Evolutionary conservation across 2,329 filamentous ascomycete species (phyloP), one percentile per base, ranked within the genome.

Genomic region (Trichoderma sp.): DNA sequence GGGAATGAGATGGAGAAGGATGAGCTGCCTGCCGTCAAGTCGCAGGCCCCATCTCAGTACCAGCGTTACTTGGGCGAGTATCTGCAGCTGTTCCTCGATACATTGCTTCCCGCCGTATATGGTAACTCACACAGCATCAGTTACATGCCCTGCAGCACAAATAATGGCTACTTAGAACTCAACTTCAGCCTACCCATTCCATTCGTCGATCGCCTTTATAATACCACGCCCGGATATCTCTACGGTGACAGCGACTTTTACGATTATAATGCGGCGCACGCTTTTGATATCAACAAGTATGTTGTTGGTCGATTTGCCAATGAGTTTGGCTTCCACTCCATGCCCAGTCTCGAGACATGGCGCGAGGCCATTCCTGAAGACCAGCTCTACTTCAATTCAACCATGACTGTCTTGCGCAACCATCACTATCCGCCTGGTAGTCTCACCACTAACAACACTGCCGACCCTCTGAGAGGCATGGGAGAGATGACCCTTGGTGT

Each of bases 1-100:
- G 59, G 59, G 13, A 63, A 63, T 15, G 59, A 63, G 37, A 63
- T 63, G 59, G 59, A 63, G 59, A 63, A 63, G 17, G 59, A 63
- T 63, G 59, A 63, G 17, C 42, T 63, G 22, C 59, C 59, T 37
- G 59, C 42, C 45, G 32, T 63, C 15, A 63, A n/a, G 19, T 63
- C 59, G 15, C 19, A 17, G 2, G 42, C 42, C 22, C 59, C 59
- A 13, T 34, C 15, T 7, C 42, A 63, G 45, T 63, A 63, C 12
- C 42, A 63, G 19, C 45, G 59, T 7, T 63, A 63, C 32, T 37
- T 63, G 19, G 29, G 59, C 22, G 59, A 63, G 32, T 63, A 63
- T 8, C 19, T 63, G 1, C 29, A 52, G 45, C 32, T 63, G 15
- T 63, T 63, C 17, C 59, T 63, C 19, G 37, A 63, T 9, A 63